Conservation (phyloP, 179 eudicot genomes). For the Actinidia arguta region DNA sequence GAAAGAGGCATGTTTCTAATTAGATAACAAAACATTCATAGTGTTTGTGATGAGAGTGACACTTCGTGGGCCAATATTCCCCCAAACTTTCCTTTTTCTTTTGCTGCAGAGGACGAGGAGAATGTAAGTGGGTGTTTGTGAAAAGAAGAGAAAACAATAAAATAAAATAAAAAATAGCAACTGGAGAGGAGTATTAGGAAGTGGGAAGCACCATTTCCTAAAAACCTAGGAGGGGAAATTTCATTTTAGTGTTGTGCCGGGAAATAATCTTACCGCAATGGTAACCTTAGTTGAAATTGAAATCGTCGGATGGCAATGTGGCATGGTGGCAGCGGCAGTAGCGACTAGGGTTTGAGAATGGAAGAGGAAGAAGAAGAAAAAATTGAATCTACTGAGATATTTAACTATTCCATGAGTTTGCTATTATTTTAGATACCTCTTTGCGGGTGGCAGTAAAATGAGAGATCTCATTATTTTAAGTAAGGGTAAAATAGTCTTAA, state of each 20-base stretch:
- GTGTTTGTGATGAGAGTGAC: too few relatives aligned
- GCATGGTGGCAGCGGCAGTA: too few relatives aligned
- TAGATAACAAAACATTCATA: background rate
- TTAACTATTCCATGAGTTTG: background rate
- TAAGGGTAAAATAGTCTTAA: too few relatives aligned
- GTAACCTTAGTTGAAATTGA: too few relatives aligned
- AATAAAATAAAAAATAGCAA: background rate
- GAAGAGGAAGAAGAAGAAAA: background rate
- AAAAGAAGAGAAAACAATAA: conserved; percentile 52
- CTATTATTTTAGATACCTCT: too few relatives aligned
- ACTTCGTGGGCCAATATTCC: conserved; percentile 46
- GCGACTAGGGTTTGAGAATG: too few relatives aligned
- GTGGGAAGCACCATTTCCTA: conserved; percentile 55
- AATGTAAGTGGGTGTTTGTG: conserved; percentile 40
- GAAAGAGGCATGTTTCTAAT: conserved; percentile 11
- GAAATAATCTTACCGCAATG: too few relatives aligned
- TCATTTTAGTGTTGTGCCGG: conserved; percentile 18
- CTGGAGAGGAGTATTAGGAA: conserved; percentile 24
- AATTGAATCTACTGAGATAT: background rate
- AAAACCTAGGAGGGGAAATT: conserved; percentile 38
- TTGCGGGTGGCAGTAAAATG: too few relatives aligned
- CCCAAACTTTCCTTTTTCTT: conserved; percentile 20
- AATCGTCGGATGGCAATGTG: too few relatives aligned
- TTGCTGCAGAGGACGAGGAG: conserved; percentile 12
- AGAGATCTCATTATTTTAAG: too few relatives aligned